These are phyloP conservation scores for Ophiostoma tasmaniense DNA, from an alignment of 2,329 filamentous ascomycete genomes.

Conservation along the genomic window DNA sequence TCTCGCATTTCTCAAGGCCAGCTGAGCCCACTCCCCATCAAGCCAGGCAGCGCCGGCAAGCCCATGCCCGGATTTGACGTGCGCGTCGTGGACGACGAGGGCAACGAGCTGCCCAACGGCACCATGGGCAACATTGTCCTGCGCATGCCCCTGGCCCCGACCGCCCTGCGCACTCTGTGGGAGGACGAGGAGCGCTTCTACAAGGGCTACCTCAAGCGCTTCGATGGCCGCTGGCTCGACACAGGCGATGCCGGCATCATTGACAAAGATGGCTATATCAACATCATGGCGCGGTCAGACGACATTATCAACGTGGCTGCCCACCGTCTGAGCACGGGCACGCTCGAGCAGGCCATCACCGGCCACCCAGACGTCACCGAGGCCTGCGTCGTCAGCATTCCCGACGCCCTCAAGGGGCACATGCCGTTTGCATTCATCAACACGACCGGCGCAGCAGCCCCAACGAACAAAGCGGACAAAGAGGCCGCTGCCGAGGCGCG, in stretches of 20 bases:
- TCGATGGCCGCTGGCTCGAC: slow-evolving; percentile 75
- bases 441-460: slow-evolving; percentile 30
- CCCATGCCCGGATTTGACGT: slow-evolving; percentile 89
- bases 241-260: slow-evolving; percentile 87
- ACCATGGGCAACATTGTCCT: slow-evolving; percentile 90
- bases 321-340: slow-evolving; percentile 78
- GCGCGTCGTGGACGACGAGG: slow-evolving; percentile 71
- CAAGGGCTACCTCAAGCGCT: slow-evolving; percentile 73
- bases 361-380: slow-evolving; percentile 72
- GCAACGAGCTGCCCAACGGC: slow-evolving; percentile 59
- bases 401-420: slow-evolving; percentile 79
- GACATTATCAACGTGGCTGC: slow-evolving; percentile 96
- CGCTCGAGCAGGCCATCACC: slow-evolving; percentile 85
- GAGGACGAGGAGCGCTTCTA: slow-evolving; percentile 80
- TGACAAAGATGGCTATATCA: slow-evolving; percentile 61
- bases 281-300: slow-evolving; percentile 59
- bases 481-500: slow-evolving; percentile 23
- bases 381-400: slow-evolving; percentile 77
- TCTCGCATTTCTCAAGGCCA: slow-evolving; percentile 30
- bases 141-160: slow-evolving; percentile 71
- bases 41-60: slow-evolving; percentile 81
- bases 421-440: slow-evolving; percentile 85
- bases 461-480: neutral
- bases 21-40: slow-evolving; percentile 44
- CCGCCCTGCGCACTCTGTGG: slow-evolving; percentile 80